Evolutionary conservation across 305 asterid genomes (phyloP), one percentile per base, ranked within the genome.

Genomic region (Fraxinus ornus): DNA sequence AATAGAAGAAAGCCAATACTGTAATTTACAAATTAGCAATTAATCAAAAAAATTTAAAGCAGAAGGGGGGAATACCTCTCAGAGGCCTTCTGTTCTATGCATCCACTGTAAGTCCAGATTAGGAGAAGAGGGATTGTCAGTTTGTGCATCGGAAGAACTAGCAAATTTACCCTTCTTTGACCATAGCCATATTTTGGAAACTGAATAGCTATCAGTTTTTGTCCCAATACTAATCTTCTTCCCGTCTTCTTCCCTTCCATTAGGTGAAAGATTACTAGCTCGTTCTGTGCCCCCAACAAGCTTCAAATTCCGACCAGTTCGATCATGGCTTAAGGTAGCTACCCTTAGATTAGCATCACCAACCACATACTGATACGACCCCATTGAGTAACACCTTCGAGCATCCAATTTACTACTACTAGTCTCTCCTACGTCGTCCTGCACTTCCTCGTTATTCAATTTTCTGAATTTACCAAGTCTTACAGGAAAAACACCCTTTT

Each of bases 131-230:
- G 71, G 79, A 70, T 88, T 79, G 75, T 83, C 92, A 78, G 70
- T 64, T 7, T 85, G 92, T 17, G 57, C 39, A 32, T 87, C 86
- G 0, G 95, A 87, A 17, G 97, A 91, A 81, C 94, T 93, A 12
- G 91, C 94, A 22, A 87, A 92, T 78, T 89, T 95, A 33, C 93
- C 93, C 88, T 92, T 95, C 83, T 93, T 93, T 4, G 99, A 90
- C 99, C 99, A 95, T 74, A 94, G 87, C 99, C 99, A 95, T 83
- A 95, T 95, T 93, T 95, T 95, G 85, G 99, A 95, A 85, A 95
- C 93, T 6, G 99, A 95, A 77, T 91, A 95, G 88, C 99, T 95
- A 87, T 95, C 99, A 2, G 94, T 90, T 88, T 92, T 95, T 21
- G 94, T 87, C 76, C 97, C 97, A 28, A 92, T 88, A 41, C 89